Conservation (phyloP, 257 asterid species). For the Nicotiana sylvestris region DNA sequence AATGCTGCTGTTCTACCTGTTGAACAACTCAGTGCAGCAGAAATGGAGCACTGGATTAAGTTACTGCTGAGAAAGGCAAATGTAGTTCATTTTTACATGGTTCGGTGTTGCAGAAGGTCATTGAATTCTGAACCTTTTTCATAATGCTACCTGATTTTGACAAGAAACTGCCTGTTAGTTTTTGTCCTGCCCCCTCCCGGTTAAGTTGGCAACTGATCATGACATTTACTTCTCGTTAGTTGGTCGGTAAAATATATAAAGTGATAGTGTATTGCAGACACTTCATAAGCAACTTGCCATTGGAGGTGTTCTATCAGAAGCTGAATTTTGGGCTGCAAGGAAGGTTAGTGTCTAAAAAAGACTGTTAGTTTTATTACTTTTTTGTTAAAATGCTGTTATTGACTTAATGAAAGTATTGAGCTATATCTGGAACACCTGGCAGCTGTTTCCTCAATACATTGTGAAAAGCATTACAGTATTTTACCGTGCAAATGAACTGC, state of each 20-base stretch:
- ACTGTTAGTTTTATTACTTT: neutral
- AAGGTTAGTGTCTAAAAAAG: slow-evolving; percentile 56
- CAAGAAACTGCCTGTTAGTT: neutral
- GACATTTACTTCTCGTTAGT: slow-evolving; percentile 13
- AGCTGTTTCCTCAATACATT: neutral
- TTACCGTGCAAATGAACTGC: slow-evolving; percentile 39
- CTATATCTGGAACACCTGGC: neutral
- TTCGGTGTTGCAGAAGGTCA: neutral
- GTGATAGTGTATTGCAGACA: slow-evolving; percentile 84
- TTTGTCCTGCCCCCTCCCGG: neutral
- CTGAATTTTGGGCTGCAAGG: slow-evolving; percentile 94
- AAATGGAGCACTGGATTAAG: slow-evolving; percentile 73
- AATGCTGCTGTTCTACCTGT: slow-evolving; percentile 37
- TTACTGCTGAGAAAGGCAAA: slow-evolving; percentile 73
- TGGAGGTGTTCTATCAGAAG: slow-evolving; percentile 77
- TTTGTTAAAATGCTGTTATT: neutral
- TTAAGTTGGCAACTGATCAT: slow-evolving; percentile 16
- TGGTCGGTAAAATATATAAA: slow-evolving; percentile 35
- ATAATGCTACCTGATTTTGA: neutral
- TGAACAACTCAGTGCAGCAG: slow-evolving; percentile 74
- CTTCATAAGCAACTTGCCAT: slow-evolving; percentile 84
- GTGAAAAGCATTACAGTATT: neutral
- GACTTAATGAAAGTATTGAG: neutral
- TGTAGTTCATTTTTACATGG: slow-evolving; percentile 2
- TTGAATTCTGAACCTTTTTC: neutral